These are phyloP conservation scores for Penstemon newberryi DNA, from an alignment of 257 asterid genomes.

Conservation along the genomic window DNA sequence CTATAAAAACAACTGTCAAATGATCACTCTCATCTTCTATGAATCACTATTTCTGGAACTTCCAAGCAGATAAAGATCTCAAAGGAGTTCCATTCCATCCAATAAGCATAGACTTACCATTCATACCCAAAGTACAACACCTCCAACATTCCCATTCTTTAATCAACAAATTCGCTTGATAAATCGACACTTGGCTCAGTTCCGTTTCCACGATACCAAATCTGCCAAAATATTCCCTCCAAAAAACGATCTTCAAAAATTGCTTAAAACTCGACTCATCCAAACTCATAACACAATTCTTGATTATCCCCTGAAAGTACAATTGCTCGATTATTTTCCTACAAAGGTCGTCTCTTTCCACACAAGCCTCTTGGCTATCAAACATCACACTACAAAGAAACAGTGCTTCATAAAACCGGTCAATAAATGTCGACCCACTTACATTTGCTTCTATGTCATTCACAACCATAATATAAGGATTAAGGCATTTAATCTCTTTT, in stretches of 20 bases:
- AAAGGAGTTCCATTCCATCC: constrained; percentile 50
- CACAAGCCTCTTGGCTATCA: constrained; percentile 35
- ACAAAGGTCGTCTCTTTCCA: constrained; percentile 14
- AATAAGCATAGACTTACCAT: constrained; percentile 36
- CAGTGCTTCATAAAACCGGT: constrained; percentile 32
- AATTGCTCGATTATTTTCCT: constrained; percentile 33
- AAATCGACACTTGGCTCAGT: constrained; percentile 36
- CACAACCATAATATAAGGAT: constrained; percentile 36
- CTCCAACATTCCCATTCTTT: constrained; percentile 29
- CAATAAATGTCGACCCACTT: constrained; percentile 25
- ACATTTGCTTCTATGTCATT: constrained; percentile 34
- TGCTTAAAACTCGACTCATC: constrained; percentile 32
- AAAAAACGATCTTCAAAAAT: constrained; percentile 27
- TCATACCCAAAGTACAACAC: constrained; percentile 34
- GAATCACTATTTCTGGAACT: constrained; percentile 17
- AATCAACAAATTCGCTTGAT: constrained; percentile 35
- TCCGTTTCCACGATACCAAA: constrained; percentile 37
- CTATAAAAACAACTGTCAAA: too few relatives aligned
- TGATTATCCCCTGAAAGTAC: constrained; percentile 16
- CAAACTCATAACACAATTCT: constrained; percentile 15
- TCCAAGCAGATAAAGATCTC: constrained; percentile 40
- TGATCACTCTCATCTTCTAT: too few relatives aligned
- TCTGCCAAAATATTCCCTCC: constrained; percentile 36
- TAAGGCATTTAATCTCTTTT: constrained; percentile 28
- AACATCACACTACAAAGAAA: constrained; percentile 23